A percentile compares a stretch with the other conserved stretches of the same genome.
phyloP scores from a whole-genome alignment of 441 rosid genomes.

The Hura crepitans region DNA sequence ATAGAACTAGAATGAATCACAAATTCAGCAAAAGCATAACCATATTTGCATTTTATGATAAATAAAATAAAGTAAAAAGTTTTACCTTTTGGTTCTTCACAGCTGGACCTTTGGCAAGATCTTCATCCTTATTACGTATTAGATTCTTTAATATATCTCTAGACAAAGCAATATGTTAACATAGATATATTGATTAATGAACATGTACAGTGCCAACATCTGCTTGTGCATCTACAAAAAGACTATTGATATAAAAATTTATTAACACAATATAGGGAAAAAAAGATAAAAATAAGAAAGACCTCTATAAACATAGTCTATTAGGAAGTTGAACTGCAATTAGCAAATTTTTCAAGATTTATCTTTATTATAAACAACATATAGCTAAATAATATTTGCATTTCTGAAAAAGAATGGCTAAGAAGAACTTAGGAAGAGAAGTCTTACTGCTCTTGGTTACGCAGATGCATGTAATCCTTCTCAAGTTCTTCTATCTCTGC shows the following conservation, averaged over 20 bases:
- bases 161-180: constrained; percentile 4
- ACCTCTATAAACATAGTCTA: not conserved
- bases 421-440: not conserved
- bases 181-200: not conserved
- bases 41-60: not conserved
- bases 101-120: constrained; percentile 81
- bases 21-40: not conserved
- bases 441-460: constrained; percentile 66
- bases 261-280: too few relatives aligned
- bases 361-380: not conserved
- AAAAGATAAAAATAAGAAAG: not conserved
- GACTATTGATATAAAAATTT: too few relatives aligned
- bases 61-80: not conserved
- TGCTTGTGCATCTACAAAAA: too few relatives aligned
- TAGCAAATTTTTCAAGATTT: not conserved
- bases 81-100: constrained; percentile 86
- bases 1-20: not conserved
- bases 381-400: not conserved
- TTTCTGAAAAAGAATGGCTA: not conserved
- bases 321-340: not conserved
- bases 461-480: constrained; percentile 69
- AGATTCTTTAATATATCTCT: constrained; percentile 72
- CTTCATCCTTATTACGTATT: constrained; percentile 73
- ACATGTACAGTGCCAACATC: not conserved
- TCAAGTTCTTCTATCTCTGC: constrained; percentile 84